Conservation (phyloP, 148 eudicot genomes). For the Salicornia ramosissima region DNA sequence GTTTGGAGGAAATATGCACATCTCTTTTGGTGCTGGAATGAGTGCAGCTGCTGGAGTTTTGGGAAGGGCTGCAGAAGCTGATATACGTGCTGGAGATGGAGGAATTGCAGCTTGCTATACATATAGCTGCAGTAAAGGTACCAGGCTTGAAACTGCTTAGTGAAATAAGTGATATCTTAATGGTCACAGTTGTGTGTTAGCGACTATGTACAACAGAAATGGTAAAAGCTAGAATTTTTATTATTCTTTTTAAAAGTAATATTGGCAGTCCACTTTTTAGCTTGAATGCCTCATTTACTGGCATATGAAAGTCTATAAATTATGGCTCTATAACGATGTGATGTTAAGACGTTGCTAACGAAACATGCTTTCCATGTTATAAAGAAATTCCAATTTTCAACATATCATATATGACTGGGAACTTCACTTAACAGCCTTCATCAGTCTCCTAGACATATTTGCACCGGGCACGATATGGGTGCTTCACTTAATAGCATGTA, state of each 20-base stretch:
- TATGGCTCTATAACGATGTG: neutral
- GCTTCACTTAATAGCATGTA: no score
- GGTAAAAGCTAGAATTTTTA: no score
- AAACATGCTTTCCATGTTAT: neutral
- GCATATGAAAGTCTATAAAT: neutral
- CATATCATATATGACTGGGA: no score
- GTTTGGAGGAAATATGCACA: slow-evolving; percentile 63
- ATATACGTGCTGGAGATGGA: slow-evolving; percentile 70
- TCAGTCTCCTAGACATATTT: neutral
- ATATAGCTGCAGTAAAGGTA: slow-evolving; percentile 93
- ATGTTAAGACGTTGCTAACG: neutral
- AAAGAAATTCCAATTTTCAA: neutral
- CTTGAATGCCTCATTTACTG: neutral
- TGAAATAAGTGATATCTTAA: no score
- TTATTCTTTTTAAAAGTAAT: no score
- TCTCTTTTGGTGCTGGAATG: slow-evolving; percentile 83
- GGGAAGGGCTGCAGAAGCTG: slow-evolving; percentile 79
- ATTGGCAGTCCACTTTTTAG: neutral
- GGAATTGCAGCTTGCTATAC: slow-evolving; percentile 82
- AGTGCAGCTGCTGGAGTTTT: slow-evolving; percentile 84
- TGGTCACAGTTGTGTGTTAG: no score
- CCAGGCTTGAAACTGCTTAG: neutral
- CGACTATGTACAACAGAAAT: no score
- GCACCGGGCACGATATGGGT: no score
- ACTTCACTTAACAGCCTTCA: neutral